phyloP scores from a whole-genome alignment of 208 protist species.

The Acanthamoeba triangularis region DNA sequence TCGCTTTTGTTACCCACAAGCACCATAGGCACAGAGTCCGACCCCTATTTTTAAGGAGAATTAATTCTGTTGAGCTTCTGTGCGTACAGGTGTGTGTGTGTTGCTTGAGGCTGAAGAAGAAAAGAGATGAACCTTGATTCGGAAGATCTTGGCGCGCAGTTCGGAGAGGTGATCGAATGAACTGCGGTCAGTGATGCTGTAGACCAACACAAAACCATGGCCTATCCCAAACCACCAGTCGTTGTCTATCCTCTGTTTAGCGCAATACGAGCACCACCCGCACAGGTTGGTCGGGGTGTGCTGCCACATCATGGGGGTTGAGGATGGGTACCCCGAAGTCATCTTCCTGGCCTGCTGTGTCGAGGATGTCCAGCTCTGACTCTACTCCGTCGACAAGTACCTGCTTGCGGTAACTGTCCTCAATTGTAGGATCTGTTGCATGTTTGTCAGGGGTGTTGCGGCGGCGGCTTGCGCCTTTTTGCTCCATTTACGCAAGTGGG shows the following conservation, averaged over 20 bases:
- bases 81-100: background rate
- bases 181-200: background rate
- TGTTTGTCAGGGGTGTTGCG: no score
- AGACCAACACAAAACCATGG: constrained; percentile 29
- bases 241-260: no score
- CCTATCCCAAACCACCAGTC: constrained; percentile 45
- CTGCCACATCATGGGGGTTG: no score
- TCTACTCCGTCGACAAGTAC: constrained; percentile 71
- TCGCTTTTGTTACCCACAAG: constrained; percentile 55
- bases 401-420: constrained; percentile 83
- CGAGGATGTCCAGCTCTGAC: constrained; percentile 81
- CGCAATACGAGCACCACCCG: no score
- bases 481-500: no score
- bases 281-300: no score
- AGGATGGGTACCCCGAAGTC: constrained; percentile 33
- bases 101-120: background rate
- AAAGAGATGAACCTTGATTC: background rate
- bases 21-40: background rate
- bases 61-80: background rate
- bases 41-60: background rate
- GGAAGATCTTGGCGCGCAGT: background rate
- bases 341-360: constrained; percentile 75
- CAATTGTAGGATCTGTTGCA: constrained; percentile 14
- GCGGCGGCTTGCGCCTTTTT: no score
- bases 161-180: background rate